Evolutionary conservation across 495 filamentous ascomycete genomes (phyloP), one percentile per base, ranked within the genome.

Genomic region (Penicillium diatomitis): DNA sequence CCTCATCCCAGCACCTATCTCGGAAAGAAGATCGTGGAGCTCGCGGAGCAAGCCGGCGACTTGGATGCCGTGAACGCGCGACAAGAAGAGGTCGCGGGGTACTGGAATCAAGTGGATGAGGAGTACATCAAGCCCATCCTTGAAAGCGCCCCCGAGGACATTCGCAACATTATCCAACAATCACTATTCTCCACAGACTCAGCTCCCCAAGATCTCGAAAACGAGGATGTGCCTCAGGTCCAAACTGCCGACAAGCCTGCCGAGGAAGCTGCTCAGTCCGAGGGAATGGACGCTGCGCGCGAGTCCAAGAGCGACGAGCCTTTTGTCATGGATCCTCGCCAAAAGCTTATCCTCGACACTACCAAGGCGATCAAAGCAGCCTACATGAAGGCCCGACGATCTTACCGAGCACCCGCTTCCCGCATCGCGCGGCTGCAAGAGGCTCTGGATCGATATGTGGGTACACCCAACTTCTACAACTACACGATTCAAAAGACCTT

Each of bases 381-480:
- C 41, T 90, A 92, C 56, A 65, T 87, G 29, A 71, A 72, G 6
- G 87, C 89, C 32, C 90, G 90, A 67, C 78, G 81, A 27, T 74
- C 80, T 4, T 97, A 96, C 60, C 86, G 90, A 44, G 85, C 90
- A 47, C 83, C 85, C 3, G 69, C 80, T 0, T 66, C 72, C 12
- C 87, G 92, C 37, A 65, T 90, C 40, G 72, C 74, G 6, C 79
- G 83, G 50, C 75, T 97, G 8, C 86, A 90, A 60, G 74, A 79
- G 39, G 78, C 80, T 0, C 76, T 98, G 6, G 63, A 76, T 41
- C 69, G 71, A 20, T 97, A 90, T 63, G 61, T 81, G 10, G 92
- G 92, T 48, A 95, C 92, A 4, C 73, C 73, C 50, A 96, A 91
- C 62, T 98, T 81, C 72, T 88, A 95, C 75, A 98, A 97, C 71